Base-by-base conservation (phyloP, 2,329 filamentous ascomycete species). In the Ambrosiella beaveri region DNA sequence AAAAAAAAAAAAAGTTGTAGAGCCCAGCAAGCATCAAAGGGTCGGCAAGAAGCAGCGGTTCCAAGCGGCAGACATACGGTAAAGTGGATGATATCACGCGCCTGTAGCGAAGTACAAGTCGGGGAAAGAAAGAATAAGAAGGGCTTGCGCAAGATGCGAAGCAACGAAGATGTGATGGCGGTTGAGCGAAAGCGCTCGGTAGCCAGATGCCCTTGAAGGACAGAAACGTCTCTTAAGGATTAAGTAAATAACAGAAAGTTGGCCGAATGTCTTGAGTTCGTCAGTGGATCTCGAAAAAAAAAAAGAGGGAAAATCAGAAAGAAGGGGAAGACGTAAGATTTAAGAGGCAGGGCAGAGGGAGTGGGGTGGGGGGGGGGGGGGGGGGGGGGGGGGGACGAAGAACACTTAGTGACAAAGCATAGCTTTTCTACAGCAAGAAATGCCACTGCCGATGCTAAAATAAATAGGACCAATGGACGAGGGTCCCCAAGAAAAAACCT, bases 101-200 rank as follows among this genome's bases (percentile, higher is more conserved):
- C 52, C 54, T 27, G 51, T 27, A 41, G 37, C 55, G 52, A 52
- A 59, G 49, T 51, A 13, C 15, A 56, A 35, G 41, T 54, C 39
- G 37, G 19, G 45, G 35, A 38, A 45, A 44, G 57, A 47, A 40
- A 50, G 53, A 45, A 59, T 41, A 57, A 53, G 40, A 54, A 54
- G 37, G 52, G 52, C 52, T 54, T 54, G 37, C 52, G 35, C 27
- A 41, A 41, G 37, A 19, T 17, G n/a, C 38, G 39, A 54, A 54
- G 52, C 37, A 54, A 54, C 12, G 52, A 54, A 54, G 51, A 54
- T 40, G 57, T 62, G 57, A 44, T 59, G 44, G 62, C 62, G 53
- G 57, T 59, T 62, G 61, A 61, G 57, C 61, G 57, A 53, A 60
- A 60, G 55, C 51, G 58, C 58, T 60, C 58, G 58, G 58, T 60